Percentiles rank a stretch among this genome's conserved stretches.
Evolutionary conservation across 2,329 filamentous ascomycete species (phyloP).

Genomic region (Cadophora sp.): DNA sequence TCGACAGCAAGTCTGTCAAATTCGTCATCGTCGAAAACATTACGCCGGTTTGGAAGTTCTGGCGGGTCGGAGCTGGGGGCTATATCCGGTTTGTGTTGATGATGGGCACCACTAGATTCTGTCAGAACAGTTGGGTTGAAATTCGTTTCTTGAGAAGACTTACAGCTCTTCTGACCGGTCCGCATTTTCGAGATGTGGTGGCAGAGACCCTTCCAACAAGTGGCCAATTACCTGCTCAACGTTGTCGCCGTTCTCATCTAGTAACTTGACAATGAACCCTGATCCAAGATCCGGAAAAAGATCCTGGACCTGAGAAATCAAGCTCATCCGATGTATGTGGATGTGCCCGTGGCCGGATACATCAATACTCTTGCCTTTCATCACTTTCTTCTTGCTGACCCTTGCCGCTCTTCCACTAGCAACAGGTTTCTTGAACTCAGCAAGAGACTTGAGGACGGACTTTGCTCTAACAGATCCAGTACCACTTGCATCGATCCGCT

Average conservation of each 20-base stretch:
- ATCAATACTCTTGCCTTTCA: conserved; percentile 69
- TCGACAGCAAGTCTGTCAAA: conserved; percentile 75
- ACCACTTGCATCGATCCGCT: conserved; percentile 56
- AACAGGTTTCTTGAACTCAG: conserved; percentile 63
- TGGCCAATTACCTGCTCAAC: conserved; percentile 82
- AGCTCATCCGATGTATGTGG: conserved; percentile 82
- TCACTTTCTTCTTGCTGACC: conserved; percentile 58
- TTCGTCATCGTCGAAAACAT: conserved; percentile 82
- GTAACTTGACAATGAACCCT: conserved; percentile 78
- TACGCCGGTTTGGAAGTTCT: conserved; percentile 65
- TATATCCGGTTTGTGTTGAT: conserved; percentile 51
- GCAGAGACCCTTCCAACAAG: conserved; percentile 79
- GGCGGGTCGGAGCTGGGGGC: conserved; percentile 66
- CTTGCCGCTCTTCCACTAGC: conserved; percentile 58
- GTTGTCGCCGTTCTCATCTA: conserved; percentile 80
- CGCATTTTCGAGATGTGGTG: conserved; percentile 66
- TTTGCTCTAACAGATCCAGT: conserved; percentile 61
- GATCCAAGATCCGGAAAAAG: conserved; percentile 88
- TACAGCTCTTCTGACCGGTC: conserved; percentile 66
- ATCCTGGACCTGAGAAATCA: conserved; percentile 91
- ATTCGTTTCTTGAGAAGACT: conserved; percentile 17
- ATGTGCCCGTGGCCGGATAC: conserved; percentile 44
- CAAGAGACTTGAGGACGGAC: conserved; percentile 66
- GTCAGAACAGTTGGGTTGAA: background rate
- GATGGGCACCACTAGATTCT: conserved; percentile 34